Conservation (phyloP, 2,329 filamentous ascomycete species). For the Domatiomyces catenatus region DNA sequence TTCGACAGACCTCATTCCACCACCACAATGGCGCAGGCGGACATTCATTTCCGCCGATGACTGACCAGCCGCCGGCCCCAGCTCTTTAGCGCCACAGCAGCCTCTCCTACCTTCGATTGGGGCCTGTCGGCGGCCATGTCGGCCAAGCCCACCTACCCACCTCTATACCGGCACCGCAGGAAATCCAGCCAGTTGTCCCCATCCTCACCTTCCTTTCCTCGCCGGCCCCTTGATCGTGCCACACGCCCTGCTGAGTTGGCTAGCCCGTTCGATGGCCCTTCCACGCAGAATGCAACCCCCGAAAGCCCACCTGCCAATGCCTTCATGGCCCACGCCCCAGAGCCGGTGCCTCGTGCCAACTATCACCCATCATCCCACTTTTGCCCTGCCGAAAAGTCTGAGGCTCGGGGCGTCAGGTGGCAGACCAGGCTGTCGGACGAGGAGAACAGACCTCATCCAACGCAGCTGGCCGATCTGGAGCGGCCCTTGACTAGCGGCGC, state of each 20-base stretch:
- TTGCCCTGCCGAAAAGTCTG: neutral
- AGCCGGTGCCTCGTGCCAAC: neutral
- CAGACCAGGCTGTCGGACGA: slow-evolving; percentile 10
- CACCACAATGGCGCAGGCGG: neutral
- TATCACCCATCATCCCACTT: too few relatives aligned
- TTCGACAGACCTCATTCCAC: neutral
- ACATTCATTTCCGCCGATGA: neutral
- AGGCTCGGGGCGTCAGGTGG: neutral
- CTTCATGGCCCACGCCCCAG: neutral
- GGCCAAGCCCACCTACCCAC: slow-evolving; percentile 4
- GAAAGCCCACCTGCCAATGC: slow-evolving; percentile 12
- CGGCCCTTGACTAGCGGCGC: slow-evolving; percentile 13
- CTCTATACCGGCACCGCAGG: slow-evolving; percentile 13
- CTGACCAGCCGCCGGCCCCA: neutral
- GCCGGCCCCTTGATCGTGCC: slow-evolving; percentile 10
- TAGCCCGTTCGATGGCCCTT: slow-evolving; percentile 8
- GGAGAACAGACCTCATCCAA: slow-evolving; percentile 5
- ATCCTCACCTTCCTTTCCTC: slow-evolving; percentile 10
- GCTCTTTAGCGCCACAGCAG: neutral
- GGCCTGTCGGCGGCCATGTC: neutral
- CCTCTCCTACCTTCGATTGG: neutral
- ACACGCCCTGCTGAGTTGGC: slow-evolving; percentile 9
- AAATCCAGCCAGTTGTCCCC: slow-evolving; percentile 15
- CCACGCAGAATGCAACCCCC: slow-evolving; percentile 7
- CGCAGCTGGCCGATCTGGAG: slow-evolving; percentile 6